Evolutionary conservation across 2,329 filamentous ascomycete species (phyloP), one percentile per base, ranked within the genome.

Genomic region (Ambrosiella xylebori): DNA sequence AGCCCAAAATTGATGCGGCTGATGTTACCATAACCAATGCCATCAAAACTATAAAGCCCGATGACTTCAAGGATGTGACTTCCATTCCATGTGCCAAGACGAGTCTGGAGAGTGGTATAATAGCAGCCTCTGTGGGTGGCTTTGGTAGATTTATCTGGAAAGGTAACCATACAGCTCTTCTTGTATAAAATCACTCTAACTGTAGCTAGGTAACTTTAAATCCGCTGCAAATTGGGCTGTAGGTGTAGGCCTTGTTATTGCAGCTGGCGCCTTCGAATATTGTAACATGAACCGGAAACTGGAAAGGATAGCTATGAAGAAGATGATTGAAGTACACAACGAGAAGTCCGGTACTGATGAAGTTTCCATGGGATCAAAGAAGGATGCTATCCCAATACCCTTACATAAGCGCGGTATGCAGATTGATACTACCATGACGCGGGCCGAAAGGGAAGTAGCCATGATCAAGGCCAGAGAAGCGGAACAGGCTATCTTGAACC

Each of bases 221-320:
- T 80, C 78, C 65, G 81, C 86, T 0, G 83, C 85, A 40, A 94
- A 94, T 66, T 95, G 87, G 86, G 89, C 88, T 0, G 88, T 93
- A 5, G 86, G 82, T 6, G 76, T 81, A 40, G 95, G 93, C 68
- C 74, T 84, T 27, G 67, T 85, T 17, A 79, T 78, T 6, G 83
- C 85, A n/a, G 74, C 85, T 52, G 76, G 77, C 37, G 84, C 84
- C 55, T 93, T 89, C 71, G 88, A 96, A 70, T 88, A 85, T 66
- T 97, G 91, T 71, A 82, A 89, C 66, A 83, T 82, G 63, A 78
- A 79, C 61, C 77, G 89, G 60, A 75, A 79, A 53, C 76, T 84
- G 61, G 91, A 97, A 70, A 80, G 84, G 64, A 80, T 83, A 61
- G 85, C 88, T 62, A 91, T 98, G 82, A 85, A 86, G 68, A 76